Evolutionary conservation across 1,139 yeast genomes (phyloP).

Genomic region (Protomyces lactucae-debilis): DNA sequence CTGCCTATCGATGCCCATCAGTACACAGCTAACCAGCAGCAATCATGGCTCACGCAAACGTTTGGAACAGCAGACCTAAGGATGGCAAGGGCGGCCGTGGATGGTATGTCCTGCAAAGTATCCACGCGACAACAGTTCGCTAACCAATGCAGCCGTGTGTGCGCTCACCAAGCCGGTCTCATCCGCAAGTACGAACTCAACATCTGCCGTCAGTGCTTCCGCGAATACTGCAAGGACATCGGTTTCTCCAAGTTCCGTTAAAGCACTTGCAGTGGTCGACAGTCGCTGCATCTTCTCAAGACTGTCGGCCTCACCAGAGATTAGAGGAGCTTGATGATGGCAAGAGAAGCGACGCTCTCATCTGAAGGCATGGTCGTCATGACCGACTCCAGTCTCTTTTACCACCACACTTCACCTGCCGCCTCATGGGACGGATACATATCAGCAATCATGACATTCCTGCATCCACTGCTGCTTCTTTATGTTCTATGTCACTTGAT

Average conservation of each 20-base stretch:
- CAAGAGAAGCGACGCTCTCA: not conserved
- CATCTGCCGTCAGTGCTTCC: slow-evolving; percentile 99
- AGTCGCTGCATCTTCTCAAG: too few species aligned
- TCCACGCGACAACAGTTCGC: not conserved
- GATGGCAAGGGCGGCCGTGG: slow-evolving; percentile 99
- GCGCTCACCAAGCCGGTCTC: slow-evolving; percentile 93
- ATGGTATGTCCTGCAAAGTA: slow-evolving; percentile 46
- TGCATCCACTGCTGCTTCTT: not conserved
- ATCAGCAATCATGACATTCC: not conserved
- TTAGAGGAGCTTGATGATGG: not conserved
- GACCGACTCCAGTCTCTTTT: not conserved
- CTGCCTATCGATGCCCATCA: too few species aligned
- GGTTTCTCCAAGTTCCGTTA: slow-evolving; percentile 79
- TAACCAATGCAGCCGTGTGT: slow-evolving; percentile 58
- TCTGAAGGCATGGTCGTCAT: not conserved
- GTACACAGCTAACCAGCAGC: not conserved
- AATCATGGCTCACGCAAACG: slow-evolving; percentile 42
- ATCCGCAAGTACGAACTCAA: slow-evolving; percentile 99
- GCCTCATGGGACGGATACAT: not conserved
- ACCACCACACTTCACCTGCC: too few species aligned
- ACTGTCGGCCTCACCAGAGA: too few species aligned
- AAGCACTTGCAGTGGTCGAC: not conserved
- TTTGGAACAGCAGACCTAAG: slow-evolving; percentile 99
- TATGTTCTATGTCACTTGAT: not conserved
- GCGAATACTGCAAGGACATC: slow-evolving; percentile 98